phyloP scores from a whole-genome alignment of 768 basidiomycete genomes.

The Hysterangium stoloniferum region DNA sequence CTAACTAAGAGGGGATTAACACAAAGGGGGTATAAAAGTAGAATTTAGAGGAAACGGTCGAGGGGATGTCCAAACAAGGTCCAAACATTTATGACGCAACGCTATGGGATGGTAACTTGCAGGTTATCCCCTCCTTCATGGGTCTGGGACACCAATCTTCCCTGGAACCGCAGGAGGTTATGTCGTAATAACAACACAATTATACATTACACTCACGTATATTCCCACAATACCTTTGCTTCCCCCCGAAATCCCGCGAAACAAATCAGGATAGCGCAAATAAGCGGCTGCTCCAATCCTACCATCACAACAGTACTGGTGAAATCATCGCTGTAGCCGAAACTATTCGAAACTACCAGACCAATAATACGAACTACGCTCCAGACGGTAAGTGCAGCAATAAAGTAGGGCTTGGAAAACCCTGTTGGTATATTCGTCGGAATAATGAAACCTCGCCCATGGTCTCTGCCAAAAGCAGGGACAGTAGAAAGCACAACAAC shows the following conservation, averaged over 20 bases:
- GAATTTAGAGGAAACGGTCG: too few relatives aligned
- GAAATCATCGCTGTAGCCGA: background rate
- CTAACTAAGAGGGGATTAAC: too few relatives aligned
- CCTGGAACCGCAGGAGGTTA: too few relatives aligned
- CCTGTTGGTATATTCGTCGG: background rate
- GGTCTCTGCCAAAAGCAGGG: too few relatives aligned
- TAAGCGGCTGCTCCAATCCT: background rate
- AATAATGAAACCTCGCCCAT: background rate
- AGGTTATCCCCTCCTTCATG: too few relatives aligned
- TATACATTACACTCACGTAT: background rate
- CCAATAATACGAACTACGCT: background rate
- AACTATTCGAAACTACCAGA: background rate
- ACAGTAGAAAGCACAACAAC: too few relatives aligned
- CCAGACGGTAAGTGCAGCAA: background rate
- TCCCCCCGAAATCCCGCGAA: background rate
- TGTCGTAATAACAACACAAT: too few relatives aligned
- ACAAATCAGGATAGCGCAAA: background rate
- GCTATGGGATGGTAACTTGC: too few relatives aligned
- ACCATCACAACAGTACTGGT: background rate
- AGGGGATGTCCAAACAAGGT: too few relatives aligned
- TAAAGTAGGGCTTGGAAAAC: background rate
- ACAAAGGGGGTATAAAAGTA: too few relatives aligned
- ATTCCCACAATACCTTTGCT: background rate
- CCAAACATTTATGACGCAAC: too few relatives aligned
- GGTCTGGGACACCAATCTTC: too few relatives aligned